Base-by-base conservation (phyloP, 2,329 filamentous ascomycete genomes). In the Paecilomyces fulvus region DNA sequence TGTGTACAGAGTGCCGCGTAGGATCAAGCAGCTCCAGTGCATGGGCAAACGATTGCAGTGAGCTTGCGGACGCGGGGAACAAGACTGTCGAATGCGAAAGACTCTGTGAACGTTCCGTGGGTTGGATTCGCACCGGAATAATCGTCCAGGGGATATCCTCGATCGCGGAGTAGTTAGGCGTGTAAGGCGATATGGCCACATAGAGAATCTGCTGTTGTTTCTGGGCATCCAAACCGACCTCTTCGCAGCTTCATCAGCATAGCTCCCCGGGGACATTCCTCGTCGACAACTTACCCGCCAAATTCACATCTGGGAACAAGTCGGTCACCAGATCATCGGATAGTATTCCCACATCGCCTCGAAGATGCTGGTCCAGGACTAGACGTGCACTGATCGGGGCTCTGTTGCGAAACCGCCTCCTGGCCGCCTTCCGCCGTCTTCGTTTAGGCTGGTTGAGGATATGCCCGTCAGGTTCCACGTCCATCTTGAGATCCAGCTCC, bases 251-350 rank as follows among this genome's bases (percentile, higher is more conserved):
- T 30, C 17, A 21, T 62, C 48, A 58, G 60, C 51, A 53, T 25
- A 55, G 21, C n/a, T 31, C 11, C 11, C n/a, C 23, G 6, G 30
- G 30, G 28, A 52, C 30, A 46, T 28, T 48, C 37, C 28, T 11
- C 11, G 49, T n/a, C 33, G 5, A 30, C 53, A n/a, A 63, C 62
- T 64, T 64, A 78, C 81, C 72, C 70, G 85, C 82, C 71, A 67
- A 77, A 65, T 62, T 74, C 73, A 64, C 81, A 67, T 64, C 83
- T 76, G 60, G 89, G 85, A 74, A 95, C 53, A 97, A 80, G 67
- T 95, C 88, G 51, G 81, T 79, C 66, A 92, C 90, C 53, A 99
- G 80, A 71, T 96, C 90, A 65, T 90, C 87, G 11, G 92, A 96
- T 54, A 97, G 74, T 61, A 94, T 83, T 60, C 91, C 94, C 59